These are phyloP conservation scores for Diospyros lotus DNA, from an alignment of 148 eudicot species.

Conservation along the genomic window DNA sequence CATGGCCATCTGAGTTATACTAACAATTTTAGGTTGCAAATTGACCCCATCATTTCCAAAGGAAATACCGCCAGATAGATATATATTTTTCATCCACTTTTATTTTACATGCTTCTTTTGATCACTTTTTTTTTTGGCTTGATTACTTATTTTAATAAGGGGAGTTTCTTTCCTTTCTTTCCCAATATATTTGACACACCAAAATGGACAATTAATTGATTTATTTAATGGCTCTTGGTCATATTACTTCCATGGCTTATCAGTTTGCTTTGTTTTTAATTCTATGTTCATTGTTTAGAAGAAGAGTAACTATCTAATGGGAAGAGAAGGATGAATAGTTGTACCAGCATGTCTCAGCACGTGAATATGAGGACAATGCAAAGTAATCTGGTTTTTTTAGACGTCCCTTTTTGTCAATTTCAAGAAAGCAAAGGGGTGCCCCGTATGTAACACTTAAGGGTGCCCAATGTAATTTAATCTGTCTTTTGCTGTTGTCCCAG, in stretches of 20 bases:
- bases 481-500: too few species aligned
- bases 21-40: conserved; percentile 35
- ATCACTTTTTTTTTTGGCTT: too few species aligned
- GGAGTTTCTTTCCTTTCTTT: not conserved
- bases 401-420: too few species aligned
- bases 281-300: conserved; percentile 33
- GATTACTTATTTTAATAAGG: not conserved
- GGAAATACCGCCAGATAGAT: conserved; percentile 50
- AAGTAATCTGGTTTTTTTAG: too few species aligned
- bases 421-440: too few species aligned
- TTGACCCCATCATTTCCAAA: conserved; percentile 32
- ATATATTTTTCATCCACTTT: not conserved
- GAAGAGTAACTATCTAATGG: conserved; percentile 52
- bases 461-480: too few species aligned
- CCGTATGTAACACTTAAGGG: too few species aligned
- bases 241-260: not conserved
- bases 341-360: conserved; percentile 79
- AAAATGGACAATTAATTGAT: too few species aligned
- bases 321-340: conserved; percentile 60
- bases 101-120: not conserved
- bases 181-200: not conserved
- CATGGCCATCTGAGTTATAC: conserved; percentile 31
- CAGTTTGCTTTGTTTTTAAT: not conserved
- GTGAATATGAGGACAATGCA: conserved; percentile 82
- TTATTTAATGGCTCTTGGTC: not conserved